Evolutionary conservation across 352 stramenopile species (phyloP), one percentile per base, ranked within the genome.

Genomic region (Hyaloperonospora arabidopsidis): DNA sequence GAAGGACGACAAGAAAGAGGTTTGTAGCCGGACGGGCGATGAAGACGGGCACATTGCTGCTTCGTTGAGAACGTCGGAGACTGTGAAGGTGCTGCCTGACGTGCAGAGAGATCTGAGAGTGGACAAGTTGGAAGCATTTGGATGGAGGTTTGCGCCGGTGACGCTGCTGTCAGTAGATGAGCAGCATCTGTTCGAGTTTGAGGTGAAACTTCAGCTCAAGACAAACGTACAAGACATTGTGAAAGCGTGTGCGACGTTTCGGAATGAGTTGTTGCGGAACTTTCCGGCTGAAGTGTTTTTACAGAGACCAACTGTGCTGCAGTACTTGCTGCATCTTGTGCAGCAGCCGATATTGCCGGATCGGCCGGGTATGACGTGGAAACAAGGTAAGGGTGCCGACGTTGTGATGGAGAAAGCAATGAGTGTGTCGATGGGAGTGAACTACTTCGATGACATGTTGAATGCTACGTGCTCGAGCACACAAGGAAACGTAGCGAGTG

Each of bases 151-250:
- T 48, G 65, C 83, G 5, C 55, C 36, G 0, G 72, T 90, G 11
- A 45, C 59, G n/a, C 63, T 93, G 21, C 60, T 68, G 14, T 52
- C 72, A 1, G 69, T 69, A 29, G 79, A 93, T 52, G 79, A 90
- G 29, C 78, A 93, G 51, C 65, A 65, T 41, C 61, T 93, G 7
- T 89, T 93, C 29, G 83, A 88, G 54, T 87, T 89, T 54, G 73
- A 93, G 53, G 79, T 90, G 45, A 86, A 82, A 45, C 65, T 87
- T 17, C 65, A 68, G 18, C 57, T 89, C 19, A 61, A 72, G 14
- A 82, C 70, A 12, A 67, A 56, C 23, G 57, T 62, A 0, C 62
- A 59, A 18, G 78, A 89, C 39, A 54, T 88, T 45, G 79, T 87
- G 15, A 49, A 46, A 17, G 65, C 74, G 8, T 84, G 70, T 43